Evolutionary conservation across 306 rosid genomes (phyloP).

Genomic region (Medicago truncatula): MtrunA17r5.0-ANR NC_053047.1:27085501-27086000

Average conservation of each 20-base stretch:
- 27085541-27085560: too few species aligned
- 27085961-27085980: background rate
- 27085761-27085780: background rate
- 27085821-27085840: too few species aligned
- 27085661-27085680: background rate
- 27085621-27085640: too few species aligned
- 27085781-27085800: background rate
- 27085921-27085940: background rate
- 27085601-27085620: too few species aligned
- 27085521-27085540: conserved; percentile 48
- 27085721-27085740: background rate
- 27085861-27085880: background rate
- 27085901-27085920: background rate
- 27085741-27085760: background rate
- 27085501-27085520: conserved; percentile 2
- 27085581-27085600: background rate
- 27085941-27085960: conserved; percentile 47
- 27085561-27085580: too few species aligned
- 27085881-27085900: conserved; percentile 18
- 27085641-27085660: background rate
- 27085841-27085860: too few species aligned
- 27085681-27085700: background rate
- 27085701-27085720: background rate
- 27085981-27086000: too few species aligned
- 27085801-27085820: too few species aligned